Base-by-base conservation (phyloP, 116 monocot genomes). In the Papilionanthe hybrid region DNA sequence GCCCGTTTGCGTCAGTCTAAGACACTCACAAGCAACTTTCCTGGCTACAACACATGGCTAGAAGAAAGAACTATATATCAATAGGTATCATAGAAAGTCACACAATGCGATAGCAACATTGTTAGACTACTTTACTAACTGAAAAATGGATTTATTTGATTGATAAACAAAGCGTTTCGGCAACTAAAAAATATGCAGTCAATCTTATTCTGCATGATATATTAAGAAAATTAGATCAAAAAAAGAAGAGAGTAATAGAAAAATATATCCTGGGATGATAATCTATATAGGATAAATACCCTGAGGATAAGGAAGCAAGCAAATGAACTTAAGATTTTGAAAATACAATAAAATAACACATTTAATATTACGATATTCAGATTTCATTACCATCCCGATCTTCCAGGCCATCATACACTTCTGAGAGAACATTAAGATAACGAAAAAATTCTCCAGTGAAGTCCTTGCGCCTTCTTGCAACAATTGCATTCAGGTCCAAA, bases 371-470 rank as follows among this genome's bases (percentile, higher is more conserved):
- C 11, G 56, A 63, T 48, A 77, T 42, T 73, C 43, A 72, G 50
- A 76, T 23, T 75, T 72, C 9, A 32, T 75, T 92, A 97, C 97
- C 94, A 88, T 97, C 97, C 81, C 87, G 83, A 69, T 91, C 91
- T 42, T 97, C 94, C 78, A 97, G 79, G 75, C 80, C 88, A 44
- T 89, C 86, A 76, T 82, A 69, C 48, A 79, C 80, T 73, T 92
- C 87, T 15, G 85, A 77, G 47, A 97, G 85, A 55, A 88, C 56
- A 63, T 79, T 92, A 44, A 94, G 79, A 77, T 92, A 86, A 50
- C 79, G 88, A 68, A 97, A 97, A 78, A 97, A 94, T 2, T 91
- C 97, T 9, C 86, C 88, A 66, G 82, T 92, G 72, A 97, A 97
- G 60, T 94, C 94, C 80, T 87, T 91, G 15, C 97, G 88, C 67